Evolutionary conservation across 768 basidiomycete genomes (phyloP).

Genomic region (Podaxis mareebaensis): DNA sequence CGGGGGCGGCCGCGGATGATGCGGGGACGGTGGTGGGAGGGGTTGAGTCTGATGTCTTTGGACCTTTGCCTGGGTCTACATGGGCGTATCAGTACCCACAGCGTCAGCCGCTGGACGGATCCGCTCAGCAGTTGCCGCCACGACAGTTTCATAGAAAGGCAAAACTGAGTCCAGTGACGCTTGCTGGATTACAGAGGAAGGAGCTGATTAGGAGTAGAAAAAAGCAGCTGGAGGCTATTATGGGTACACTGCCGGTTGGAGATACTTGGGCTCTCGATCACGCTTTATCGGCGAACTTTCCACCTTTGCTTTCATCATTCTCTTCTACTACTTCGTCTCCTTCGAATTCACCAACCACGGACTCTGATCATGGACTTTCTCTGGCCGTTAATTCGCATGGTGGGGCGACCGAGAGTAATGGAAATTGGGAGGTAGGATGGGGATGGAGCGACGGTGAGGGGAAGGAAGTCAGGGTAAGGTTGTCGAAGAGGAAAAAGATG

Average conservation of each 20-base stretch:
- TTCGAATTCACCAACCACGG: conserved; percentile 11
- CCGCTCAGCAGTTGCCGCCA: neutral
- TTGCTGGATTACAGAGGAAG: conserved; percentile 75
- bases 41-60: conserved; percentile 9
- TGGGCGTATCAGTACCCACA: neutral
- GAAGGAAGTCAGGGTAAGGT: conserved; percentile 41
- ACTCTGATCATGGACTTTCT: conserved; percentile 4
- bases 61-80: conserved; percentile 1
- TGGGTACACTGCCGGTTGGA: conserved; percentile 65
- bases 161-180: conserved; percentile 58
- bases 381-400: neutral
- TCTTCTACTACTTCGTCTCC: conserved; percentile 23
- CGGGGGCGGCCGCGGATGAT: conserved; percentile 17
- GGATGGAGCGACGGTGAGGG: conserved; percentile 14
- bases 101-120: neutral
- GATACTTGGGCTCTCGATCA: conserved; percentile 78
- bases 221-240: conserved; percentile 68
- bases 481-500: conserved; percentile 55
- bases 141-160: conserved; percentile 25
- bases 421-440: conserved; percentile 16
- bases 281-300: conserved; percentile 58
- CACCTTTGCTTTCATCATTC: conserved; percentile 24
- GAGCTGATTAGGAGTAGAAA: conserved; percentile 69
- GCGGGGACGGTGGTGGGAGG: neutral
- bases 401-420: conserved; percentile 2